A percentile compares a stretch with the other conserved stretches of the same genome.
phyloP scores from a whole-genome alignment of 352 stramenopile species.

The Globisporangium cystogenes region DNA sequence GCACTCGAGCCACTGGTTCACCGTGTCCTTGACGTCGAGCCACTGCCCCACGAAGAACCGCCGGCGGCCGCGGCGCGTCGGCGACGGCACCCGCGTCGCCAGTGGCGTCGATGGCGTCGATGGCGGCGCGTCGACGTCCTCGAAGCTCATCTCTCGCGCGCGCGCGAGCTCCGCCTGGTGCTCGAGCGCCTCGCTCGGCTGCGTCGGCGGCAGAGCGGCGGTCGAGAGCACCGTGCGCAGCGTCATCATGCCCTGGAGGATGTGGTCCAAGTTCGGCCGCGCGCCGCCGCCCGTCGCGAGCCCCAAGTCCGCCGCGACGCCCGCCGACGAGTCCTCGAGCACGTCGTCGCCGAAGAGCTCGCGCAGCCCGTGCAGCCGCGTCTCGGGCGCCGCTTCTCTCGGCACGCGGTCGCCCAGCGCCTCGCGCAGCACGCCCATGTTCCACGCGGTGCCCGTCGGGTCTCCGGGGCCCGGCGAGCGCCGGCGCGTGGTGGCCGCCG shows the following conservation, averaged over 20 bases:
- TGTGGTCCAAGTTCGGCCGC: constrained; percentile 39
- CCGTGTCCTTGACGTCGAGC: constrained; percentile 97
- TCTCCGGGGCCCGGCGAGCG: constrained; percentile 16
- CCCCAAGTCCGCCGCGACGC: constrained; percentile 24
- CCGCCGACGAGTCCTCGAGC: constrained; percentile 19
- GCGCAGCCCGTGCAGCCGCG: constrained; percentile 29
- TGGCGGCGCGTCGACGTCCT: neutral
- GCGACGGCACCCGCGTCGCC: too few species aligned
- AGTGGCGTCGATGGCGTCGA: neutral
- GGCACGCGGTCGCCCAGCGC: constrained; percentile 17
- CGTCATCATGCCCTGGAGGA: constrained; percentile 49
- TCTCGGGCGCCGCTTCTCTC: constrained; percentile 3
- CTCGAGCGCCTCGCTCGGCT: neutral
- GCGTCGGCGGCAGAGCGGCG: neutral
- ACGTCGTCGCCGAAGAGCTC: constrained; percentile 31
- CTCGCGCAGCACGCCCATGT: constrained; percentile 52
- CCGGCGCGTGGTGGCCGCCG: constrained; percentile 1
- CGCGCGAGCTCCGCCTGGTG: neutral
- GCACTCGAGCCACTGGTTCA: constrained; percentile 98
- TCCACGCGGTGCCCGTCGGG: constrained; percentile 40
- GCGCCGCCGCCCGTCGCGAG: constrained; percentile 7
- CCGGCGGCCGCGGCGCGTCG: constrained; percentile 23
- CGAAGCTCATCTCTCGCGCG: neutral
- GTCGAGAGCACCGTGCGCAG: constrained; percentile 53
- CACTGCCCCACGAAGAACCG: constrained; percentile 92